These are phyloP conservation scores for Aspergillus sp. DNA, from an alignment of 2,329 filamentous ascomycete species.

Conservation along the genomic window DNA sequence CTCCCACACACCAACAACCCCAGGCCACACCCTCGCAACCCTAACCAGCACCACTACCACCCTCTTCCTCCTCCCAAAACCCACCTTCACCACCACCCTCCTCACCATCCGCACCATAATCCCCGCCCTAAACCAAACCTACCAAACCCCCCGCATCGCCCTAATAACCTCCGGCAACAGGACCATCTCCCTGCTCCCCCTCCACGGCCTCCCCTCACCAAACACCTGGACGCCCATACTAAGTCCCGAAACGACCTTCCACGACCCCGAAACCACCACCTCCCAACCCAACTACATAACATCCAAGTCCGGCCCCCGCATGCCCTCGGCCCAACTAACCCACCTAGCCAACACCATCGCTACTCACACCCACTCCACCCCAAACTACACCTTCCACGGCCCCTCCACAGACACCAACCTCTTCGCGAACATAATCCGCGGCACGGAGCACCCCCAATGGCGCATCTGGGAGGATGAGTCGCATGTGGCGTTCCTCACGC, in stretches of 20 bases:
- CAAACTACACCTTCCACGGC: constrained; percentile 2
- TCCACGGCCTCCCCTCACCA: constrained; percentile 4
- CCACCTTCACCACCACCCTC: neutral
- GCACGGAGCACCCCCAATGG: neutral
- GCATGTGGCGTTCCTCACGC: constrained; percentile 8
- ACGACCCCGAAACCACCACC: neutral
- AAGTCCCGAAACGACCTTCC: neutral
- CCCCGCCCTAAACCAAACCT: neutral
- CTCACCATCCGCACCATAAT: neutral
- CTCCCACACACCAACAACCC: neutral
- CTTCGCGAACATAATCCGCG: constrained; percentile 1
- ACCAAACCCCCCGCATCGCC: neutral
- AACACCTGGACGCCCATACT: neutral
- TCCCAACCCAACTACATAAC: neutral
- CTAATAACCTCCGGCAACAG: neutral
- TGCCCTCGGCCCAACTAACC: neutral
- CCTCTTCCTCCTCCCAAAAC: neutral
- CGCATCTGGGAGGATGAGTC: constrained; percentile 6
- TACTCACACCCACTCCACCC: too few species aligned
- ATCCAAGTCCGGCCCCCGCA: constrained; percentile 1
- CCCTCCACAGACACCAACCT: neutral
- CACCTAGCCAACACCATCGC: neutral
- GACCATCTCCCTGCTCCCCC: neutral
- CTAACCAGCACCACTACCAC: neutral
- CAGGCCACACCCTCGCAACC: constrained; percentile 4